Conservation (phyloP, 2,329 filamentous ascomycete genomes). For the Stagonosporopsis chrysanthemi region DNA sequence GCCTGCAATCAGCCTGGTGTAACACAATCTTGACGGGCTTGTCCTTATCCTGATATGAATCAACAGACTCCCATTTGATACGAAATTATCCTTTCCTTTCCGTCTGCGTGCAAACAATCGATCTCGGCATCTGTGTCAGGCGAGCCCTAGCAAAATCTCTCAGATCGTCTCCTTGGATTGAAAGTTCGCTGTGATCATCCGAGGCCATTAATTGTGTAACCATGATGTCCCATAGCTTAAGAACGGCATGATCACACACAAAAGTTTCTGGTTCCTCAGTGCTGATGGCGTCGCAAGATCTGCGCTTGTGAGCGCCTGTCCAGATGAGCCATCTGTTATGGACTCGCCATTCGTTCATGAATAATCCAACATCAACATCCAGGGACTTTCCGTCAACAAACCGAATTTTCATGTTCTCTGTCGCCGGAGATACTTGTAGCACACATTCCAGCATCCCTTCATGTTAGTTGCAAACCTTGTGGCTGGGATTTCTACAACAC, state of each 20-base stretch:
- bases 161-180: background rate
- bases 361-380: background rate
- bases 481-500: background rate
- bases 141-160: background rate
- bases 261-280: slow-evolving; percentile 4
- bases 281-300: background rate
- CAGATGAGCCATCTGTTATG: slow-evolving; percentile 16
- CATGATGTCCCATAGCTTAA: slow-evolving; percentile 20
- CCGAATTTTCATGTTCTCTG: background rate
- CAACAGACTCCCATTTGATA: slow-evolving; percentile 9
- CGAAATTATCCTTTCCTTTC: background rate
- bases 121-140: background rate
- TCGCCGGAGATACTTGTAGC: background rate
- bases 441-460: background rate
- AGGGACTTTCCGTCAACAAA: background rate
- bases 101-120: background rate
- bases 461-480: background rate
- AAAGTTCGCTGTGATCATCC: background rate
- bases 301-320: slow-evolving; percentile 7
- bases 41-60: slow-evolving; percentile 7
- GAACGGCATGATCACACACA: slow-evolving; percentile 18
- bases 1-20: background rate
- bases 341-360: slow-evolving; percentile 7
- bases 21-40: slow-evolving; percentile 5
- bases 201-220: slow-evolving; percentile 2